Evolutionary conservation across 2,329 filamentous ascomycete species (phyloP).

Genomic region (Ascochyta viciae-villosae): DNA sequence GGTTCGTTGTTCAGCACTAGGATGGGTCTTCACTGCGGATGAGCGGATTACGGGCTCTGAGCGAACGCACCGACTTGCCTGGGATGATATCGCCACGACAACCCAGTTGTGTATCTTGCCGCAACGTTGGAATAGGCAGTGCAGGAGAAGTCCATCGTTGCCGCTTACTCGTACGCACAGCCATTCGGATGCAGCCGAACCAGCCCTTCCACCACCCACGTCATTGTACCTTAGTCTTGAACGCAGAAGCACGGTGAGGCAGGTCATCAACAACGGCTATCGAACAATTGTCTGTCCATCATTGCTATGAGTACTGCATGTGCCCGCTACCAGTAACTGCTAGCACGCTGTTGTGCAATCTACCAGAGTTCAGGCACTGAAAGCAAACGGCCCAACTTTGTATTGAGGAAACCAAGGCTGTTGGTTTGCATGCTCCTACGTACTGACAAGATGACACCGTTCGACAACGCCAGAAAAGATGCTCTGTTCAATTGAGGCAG

Average conservation of each 20-base stretch:
- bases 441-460: no score
- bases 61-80: neutral
- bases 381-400: neutral
- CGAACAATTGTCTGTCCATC: neutral
- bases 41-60: neutral
- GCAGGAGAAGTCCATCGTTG: neutral
- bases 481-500: neutral
- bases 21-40: neutral
- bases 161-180: neutral
- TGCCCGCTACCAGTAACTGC: neutral
- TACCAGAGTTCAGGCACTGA: neutral
- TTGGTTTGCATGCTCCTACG: no score
- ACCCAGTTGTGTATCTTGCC: neutral
- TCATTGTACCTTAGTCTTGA: neutral
- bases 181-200: constrained; percentile 13
- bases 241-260: neutral
- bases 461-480: no score
- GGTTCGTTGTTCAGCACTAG: neutral
- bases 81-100: neutral
- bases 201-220: constrained; percentile 1
- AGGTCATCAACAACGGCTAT: neutral
- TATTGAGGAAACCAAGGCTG: neutral
- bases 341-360: neutral
- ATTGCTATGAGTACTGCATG: neutral
- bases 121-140: neutral